Percentiles rank a stretch among this genome's conserved stretches.
These are phyloP conservation scores for Aureobasidium leucospermi DNA, from an alignment of 2,329 filamentous ascomycete genomes.

Conservation along the genomic window DNA sequence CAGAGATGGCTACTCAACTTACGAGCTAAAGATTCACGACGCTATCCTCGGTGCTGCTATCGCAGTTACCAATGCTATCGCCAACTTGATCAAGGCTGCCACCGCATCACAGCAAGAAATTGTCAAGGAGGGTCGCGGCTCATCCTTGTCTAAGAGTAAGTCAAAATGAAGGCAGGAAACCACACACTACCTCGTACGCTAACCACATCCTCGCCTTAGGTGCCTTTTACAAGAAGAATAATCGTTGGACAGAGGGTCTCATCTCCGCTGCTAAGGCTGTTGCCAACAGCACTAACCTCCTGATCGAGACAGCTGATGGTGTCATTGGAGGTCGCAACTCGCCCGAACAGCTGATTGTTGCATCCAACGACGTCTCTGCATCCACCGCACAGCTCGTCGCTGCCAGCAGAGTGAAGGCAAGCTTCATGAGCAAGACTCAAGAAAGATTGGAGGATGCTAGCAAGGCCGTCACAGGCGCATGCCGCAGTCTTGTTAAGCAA, in stretches of 20 bases:
- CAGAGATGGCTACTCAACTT: constrained; percentile 89
- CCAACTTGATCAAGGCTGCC: constrained; percentile 88
- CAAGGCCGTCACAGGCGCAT: constrained; percentile 87
- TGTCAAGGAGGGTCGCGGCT: constrained; percentile 83
- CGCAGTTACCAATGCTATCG: constrained; percentile 89
- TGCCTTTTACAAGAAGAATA: constrained; percentile 98
- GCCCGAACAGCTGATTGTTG: constrained; percentile 94
- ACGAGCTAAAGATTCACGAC: constrained; percentile 93
- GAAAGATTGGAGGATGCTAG: constrained; percentile 83
- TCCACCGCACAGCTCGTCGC: constrained; percentile 95
- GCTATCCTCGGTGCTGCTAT: constrained; percentile 88
- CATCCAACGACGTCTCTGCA: constrained; percentile 92
- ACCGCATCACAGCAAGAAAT: constrained; percentile 93
- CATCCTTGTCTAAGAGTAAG: constrained; percentile 49
- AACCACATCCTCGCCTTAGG: not conserved
- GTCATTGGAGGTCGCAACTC: constrained; percentile 88
- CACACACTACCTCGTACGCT: not conserved
- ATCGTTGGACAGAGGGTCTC: constrained; percentile 95
- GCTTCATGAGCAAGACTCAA: constrained; percentile 96
- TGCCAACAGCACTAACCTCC: constrained; percentile 82
- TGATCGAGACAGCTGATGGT: constrained; percentile 96
- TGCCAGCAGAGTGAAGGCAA: constrained; percentile 90
- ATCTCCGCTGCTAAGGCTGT: constrained; percentile 97
- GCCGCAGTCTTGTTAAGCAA: constrained; percentile 79
- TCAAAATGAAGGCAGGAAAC: too few species aligned